Conservation (phyloP, 2,329 filamentous ascomycete genomes). For the Aspergillus ruber region DNA sequence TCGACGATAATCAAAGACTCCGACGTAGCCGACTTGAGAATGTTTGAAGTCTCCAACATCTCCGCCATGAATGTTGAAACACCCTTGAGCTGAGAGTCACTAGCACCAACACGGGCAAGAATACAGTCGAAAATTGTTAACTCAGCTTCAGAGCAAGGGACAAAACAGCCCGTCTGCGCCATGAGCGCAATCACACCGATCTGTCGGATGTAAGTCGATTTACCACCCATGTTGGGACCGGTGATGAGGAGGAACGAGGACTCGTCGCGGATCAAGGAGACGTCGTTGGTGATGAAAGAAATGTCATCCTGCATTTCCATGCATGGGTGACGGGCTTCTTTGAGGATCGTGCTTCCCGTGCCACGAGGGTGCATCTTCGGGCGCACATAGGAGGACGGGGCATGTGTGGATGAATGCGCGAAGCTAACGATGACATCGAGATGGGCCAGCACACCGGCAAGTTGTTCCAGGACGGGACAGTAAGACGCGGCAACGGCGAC, state of each 20-base stretch:
- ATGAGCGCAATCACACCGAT: conserved; percentile 95
- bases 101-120: conserved; percentile 88
- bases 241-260: conserved; percentile 96
- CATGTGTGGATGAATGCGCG: conserved; percentile 87
- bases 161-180: conserved; percentile 95
- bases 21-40: conserved; percentile 89
- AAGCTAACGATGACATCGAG: conserved; percentile 93
- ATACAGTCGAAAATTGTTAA: conserved; percentile 96
- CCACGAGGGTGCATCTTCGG: conserved; percentile 87
- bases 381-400: conserved; percentile 82
- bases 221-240: conserved; percentile 97
- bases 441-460: conserved; percentile 83
- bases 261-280: conserved; percentile 66
- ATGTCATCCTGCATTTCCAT: conserved; percentile 99
- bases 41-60: conserved; percentile 98
- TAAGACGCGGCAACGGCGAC: conserved; percentile 92
- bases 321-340: conserved; percentile 90
- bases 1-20: conserved; percentile 98
- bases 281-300: conserved; percentile 97
- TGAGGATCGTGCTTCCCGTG: conserved; percentile 79
- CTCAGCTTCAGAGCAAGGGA: conserved; percentile 84
- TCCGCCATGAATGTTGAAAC: conserved; percentile 99
- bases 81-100: conserved; percentile 93
- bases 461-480: conserved; percentile 80
- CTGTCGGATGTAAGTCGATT: conserved; percentile 96